Evolutionary conservation across 1,139 yeast species (phyloP).

Genomic region (Debaryomyces fabryi): DNA sequence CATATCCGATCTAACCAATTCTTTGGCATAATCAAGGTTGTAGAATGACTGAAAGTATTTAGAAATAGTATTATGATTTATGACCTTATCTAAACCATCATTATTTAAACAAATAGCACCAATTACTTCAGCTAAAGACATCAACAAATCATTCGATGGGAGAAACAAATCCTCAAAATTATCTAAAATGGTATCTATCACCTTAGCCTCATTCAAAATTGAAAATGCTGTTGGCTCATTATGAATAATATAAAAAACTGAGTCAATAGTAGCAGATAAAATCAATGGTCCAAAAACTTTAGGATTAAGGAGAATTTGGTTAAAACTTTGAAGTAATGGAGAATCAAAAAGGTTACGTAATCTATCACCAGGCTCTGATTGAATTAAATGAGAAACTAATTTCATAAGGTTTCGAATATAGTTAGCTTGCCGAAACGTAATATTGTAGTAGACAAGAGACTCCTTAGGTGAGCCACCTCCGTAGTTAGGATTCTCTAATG

Average conservation of each 20-base stretch:
- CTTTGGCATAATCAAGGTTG: constrained; percentile 51
- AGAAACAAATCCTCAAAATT: constrained; percentile 54
- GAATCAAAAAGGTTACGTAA: constrained; percentile 87
- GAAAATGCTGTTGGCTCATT: constrained; percentile 91
- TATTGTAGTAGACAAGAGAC: constrained; percentile 56
- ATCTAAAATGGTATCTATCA: constrained; percentile 65
- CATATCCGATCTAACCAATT: constrained; percentile 44
- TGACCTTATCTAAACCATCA: constrained; percentile 66
- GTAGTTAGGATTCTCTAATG: constrained; percentile 55
- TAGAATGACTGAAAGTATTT: constrained; percentile 57
- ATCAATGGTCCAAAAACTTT: constrained; percentile 68
- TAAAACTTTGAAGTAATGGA: constrained; percentile 64
- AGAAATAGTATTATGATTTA: constrained; percentile 47
- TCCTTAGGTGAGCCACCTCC: constrained; percentile 57
- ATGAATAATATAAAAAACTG: constrained; percentile 74
- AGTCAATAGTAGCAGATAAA: constrained; percentile 65
- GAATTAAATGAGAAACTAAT: constrained; percentile 65
- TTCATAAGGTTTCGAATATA: constrained; percentile 59
- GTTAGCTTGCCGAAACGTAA: constrained; percentile 68
- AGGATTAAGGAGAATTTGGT: constrained; percentile 60
- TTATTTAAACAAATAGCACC: constrained; percentile 84
- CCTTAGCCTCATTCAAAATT: constrained; percentile 76
- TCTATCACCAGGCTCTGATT: constrained; percentile 79
- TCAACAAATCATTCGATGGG: constrained; percentile 60
- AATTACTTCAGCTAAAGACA: constrained; percentile 71